A percentile compares a stretch with the other conserved stretches of the same genome.
These are phyloP conservation scores for Geotrichum phurueaensis DNA, from an alignment of 1,139 yeast genomes.

Conservation along the genomic window DNA sequence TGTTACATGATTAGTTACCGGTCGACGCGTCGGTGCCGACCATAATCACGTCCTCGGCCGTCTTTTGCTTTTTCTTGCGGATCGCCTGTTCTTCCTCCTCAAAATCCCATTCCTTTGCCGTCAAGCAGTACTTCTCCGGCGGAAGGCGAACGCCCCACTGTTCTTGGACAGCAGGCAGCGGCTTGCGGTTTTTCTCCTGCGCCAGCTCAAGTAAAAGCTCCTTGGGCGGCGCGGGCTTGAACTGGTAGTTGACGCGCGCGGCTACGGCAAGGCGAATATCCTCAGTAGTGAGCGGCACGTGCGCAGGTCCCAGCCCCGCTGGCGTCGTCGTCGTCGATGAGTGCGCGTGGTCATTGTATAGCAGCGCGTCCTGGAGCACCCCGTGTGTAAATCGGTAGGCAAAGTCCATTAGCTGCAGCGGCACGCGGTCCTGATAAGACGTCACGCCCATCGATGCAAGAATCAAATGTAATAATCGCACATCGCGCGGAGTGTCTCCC, in stretches of 20 bases:
- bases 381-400: constrained; percentile 86
- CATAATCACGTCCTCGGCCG: constrained; percentile 27
- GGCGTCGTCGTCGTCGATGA: constrained; percentile 31
- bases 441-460: constrained; percentile 92
- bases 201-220: constrained; percentile 87
- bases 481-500: constrained; percentile 67
- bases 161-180: constrained; percentile 87
- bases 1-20: background rate
- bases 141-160: constrained; percentile 92
- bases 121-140: constrained; percentile 93
- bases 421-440: constrained; percentile 91
- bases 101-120: constrained; percentile 69
- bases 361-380: constrained; percentile 79
- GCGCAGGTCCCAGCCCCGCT: constrained; percentile 40
- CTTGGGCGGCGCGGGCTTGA: constrained; percentile 93
- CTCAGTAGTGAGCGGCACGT: constrained; percentile 64
- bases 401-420: constrained; percentile 91
- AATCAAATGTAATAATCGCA: constrained; percentile 78
- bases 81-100: constrained; percentile 43
- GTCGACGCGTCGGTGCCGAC: background rate
- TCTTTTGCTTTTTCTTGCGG: constrained; percentile 19
- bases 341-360: constrained; percentile 72
- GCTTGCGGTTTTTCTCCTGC: constrained; percentile 80
- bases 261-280: constrained; percentile 90
- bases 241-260: constrained; percentile 88